These are phyloP conservation scores for Taphrina flavorubra DNA, from an alignment of 1,139 yeast species.

Conservation along the genomic window DNA sequence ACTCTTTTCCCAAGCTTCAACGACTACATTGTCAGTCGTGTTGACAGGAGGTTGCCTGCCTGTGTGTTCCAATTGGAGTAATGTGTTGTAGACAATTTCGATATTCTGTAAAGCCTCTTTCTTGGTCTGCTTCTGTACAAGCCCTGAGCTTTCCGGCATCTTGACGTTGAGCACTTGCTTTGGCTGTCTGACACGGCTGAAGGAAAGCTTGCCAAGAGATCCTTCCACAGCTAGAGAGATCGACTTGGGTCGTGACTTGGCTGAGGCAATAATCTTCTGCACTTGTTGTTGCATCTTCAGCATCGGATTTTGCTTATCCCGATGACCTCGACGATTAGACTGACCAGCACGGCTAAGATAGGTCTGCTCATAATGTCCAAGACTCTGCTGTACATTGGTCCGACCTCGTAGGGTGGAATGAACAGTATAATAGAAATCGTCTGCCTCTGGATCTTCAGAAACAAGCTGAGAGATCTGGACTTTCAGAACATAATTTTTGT, in stretches of 20 bases:
- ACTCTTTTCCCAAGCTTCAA: conserved; percentile 50
- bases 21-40: conserved; percentile 50
- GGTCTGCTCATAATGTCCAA: conserved; percentile 85
- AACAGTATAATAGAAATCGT: conserved; percentile 95
- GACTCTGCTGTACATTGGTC: conserved; percentile 49
- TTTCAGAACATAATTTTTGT: conserved; percentile 91
- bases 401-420: conserved; percentile 77
- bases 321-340: conserved; percentile 79
- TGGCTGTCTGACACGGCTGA: conserved; percentile 83
- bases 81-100: conserved; percentile 78
- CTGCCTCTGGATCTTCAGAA: conserved; percentile 95
- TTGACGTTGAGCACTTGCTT: conserved; percentile 81
- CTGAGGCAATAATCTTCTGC: conserved; percentile 93
- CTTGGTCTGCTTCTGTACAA: conserved; percentile 53
- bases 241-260: conserved; percentile 83
- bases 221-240: conserved; percentile 80
- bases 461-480: conserved; percentile 94
- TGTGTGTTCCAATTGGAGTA: conserved; percentile 80
- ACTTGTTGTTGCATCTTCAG: conserved; percentile 99
- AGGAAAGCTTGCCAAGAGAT: conserved; percentile 85
- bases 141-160: conserved; percentile 45
- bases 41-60: conserved; percentile 60
- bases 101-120: conserved; percentile 55
- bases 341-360: conserved; percentile 93
- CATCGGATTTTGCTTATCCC: conserved; percentile 86